These are phyloP conservation scores for Vitis hybrid DNA, from an alignment of 177 flowering plant species.

Conservation along the genomic window DNA sequence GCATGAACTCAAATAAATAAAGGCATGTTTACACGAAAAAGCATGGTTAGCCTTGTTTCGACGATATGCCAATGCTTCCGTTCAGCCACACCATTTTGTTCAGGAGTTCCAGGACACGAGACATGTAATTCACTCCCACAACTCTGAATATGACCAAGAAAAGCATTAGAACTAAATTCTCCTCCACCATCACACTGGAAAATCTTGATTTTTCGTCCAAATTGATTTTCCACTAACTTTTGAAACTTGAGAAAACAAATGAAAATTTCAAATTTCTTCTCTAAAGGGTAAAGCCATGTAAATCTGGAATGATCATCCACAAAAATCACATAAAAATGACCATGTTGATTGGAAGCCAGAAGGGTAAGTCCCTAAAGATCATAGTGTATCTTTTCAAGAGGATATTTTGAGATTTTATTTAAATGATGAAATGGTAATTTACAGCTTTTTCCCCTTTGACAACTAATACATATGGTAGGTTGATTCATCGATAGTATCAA, in stretches of 20 bases:
- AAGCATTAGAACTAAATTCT: not conserved
- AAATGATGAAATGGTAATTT: too few relatives aligned
- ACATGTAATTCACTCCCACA: not conserved
- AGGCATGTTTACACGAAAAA: too few relatives aligned
- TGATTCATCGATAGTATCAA: too few relatives aligned
- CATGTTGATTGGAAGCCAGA: too few relatives aligned
- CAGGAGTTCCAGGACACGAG: slow-evolving; percentile 2
- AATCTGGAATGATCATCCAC: slow-evolving; percentile 1
- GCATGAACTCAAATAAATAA: too few relatives aligned
- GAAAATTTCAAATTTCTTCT: slow-evolving; percentile 1
- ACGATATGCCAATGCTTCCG: not conserved
- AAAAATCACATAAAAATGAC: not conserved
- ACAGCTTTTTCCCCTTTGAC: too few relatives aligned
- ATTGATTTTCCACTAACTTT: slow-evolving; percentile 3
- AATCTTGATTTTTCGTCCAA: not conserved
- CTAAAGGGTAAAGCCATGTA: slow-evolving; percentile 11
- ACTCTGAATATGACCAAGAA: not conserved
- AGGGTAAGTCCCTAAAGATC: too few relatives aligned
- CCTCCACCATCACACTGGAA: slow-evolving; percentile 4
- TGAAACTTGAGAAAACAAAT: not conserved
- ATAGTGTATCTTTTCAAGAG: too few relatives aligned
- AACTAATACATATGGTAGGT: too few relatives aligned
- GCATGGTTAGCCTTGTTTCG: too few relatives aligned
- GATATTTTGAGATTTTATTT: too few relatives aligned
- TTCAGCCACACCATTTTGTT: slow-evolving; percentile 5